A percentile compares a stretch with the other conserved stretches of the same genome.
Evolutionary conservation across 139 green algal genomes (phyloP).

Genomic region (Chara braunii): DNA sequence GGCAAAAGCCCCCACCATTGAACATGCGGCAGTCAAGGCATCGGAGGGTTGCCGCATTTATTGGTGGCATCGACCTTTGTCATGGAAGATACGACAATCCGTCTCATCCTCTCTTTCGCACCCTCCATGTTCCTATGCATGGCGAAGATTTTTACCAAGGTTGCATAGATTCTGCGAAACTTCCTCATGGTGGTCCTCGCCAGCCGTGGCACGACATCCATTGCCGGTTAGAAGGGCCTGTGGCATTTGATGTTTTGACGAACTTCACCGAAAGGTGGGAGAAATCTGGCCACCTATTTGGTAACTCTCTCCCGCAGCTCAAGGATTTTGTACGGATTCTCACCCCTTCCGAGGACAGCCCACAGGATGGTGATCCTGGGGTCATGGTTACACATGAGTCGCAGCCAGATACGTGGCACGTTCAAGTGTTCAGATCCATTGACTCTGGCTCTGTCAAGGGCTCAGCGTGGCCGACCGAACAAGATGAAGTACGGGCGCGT

Average conservation of each 20-base stretch:
- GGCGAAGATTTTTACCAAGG: conserved; percentile 44
- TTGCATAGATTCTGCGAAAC: not conserved
- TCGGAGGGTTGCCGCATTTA: conserved; percentile 42
- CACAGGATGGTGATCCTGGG: not conserved
- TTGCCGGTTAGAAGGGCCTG: conserved; percentile 46
- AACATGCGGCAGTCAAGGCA: not conserved
- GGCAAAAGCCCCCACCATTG: not conserved
- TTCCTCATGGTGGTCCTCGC: conserved; percentile 29
- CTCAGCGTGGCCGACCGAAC: not conserved
- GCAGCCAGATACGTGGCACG: conserved; percentile 31
- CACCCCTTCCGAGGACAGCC: too few relatives aligned
- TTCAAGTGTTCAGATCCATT: conserved; percentile 43
- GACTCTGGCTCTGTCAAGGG: conserved; percentile 18
- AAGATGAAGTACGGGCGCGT: not conserved
- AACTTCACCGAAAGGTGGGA: conserved; percentile 49
- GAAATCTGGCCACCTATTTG: too few relatives aligned
- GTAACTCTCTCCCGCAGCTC: too few relatives aligned
- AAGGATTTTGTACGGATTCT: too few relatives aligned
- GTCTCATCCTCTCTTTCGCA: conserved; percentile 16
- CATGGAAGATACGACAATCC: conserved; percentile 52
- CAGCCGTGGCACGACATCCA: conserved; percentile 67
- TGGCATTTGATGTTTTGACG: conserved; percentile 46
- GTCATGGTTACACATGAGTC: conserved; percentile 8
- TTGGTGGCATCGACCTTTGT: conserved; percentile 59
- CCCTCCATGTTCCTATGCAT: conserved; percentile 1